Conservation (phyloP, 139 green algal species). For the Chlorella sp. region DNA sequence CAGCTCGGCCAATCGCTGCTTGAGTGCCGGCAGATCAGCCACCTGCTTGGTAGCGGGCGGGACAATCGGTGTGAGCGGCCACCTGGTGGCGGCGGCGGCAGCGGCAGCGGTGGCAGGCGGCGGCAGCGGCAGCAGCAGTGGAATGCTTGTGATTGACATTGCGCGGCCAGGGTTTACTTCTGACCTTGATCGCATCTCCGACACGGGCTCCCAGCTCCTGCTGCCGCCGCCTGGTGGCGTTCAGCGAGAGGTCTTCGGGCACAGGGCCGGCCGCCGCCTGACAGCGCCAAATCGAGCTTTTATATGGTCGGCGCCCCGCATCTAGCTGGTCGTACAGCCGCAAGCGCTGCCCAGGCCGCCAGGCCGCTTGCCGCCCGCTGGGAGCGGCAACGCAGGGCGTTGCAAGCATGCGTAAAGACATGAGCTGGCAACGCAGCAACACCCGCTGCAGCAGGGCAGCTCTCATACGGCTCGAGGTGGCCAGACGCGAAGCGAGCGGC, state of each 20-base stretch:
- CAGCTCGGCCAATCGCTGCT: conserved; percentile 47
- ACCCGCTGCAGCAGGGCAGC: too few species aligned
- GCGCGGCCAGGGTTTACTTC: background rate
- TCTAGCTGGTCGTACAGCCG: background rate
- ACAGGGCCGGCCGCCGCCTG: background rate
- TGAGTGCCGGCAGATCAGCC: conserved; percentile 48
- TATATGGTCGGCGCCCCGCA: background rate
- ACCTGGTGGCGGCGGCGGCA: too few species aligned
- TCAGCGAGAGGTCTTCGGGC: conserved; percentile 13
- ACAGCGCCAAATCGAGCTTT: background rate
- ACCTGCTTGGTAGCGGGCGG: conserved; percentile 18
- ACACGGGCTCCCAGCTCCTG: conserved; percentile 20
- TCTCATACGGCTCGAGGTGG: too few species aligned
- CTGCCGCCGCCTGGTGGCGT: conserved; percentile 18
- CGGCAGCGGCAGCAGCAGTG: background rate
- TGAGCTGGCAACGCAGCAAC: too few species aligned
- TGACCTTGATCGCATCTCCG: conserved; percentile 31
- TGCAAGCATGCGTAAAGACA: too few species aligned
- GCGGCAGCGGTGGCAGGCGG: background rate
- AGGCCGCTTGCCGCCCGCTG: too few species aligned
- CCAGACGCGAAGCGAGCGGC: too few species aligned
- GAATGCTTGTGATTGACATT: too few species aligned
- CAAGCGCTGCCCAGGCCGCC: too few species aligned
- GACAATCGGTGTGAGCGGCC: too few species aligned
- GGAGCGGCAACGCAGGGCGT: too few species aligned